Evolutionary conservation across 768 basidiomycete genomes (phyloP).

Genomic region (Trichaptum fuscoviolaceum): DNA sequence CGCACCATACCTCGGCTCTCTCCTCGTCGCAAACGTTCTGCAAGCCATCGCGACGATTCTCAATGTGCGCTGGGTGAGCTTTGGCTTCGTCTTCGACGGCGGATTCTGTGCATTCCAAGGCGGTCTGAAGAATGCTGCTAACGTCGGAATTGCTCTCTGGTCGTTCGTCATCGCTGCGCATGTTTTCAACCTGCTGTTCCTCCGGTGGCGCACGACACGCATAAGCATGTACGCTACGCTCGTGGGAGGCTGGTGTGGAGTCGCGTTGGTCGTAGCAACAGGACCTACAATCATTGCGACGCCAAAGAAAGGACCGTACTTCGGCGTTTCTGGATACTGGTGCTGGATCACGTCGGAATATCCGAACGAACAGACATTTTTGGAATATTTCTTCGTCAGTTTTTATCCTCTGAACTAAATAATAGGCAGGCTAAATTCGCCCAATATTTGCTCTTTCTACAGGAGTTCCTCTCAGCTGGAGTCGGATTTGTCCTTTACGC

Average conservation of each 20-base stretch:
- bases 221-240: constrained; percentile 24
- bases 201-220: constrained; percentile 24
- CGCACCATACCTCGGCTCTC: constrained; percentile 24
- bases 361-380: constrained; percentile 29
- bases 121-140: constrained; percentile 37
- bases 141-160: constrained; percentile 40
- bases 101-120: constrained; percentile 28
- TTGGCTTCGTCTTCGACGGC: constrained; percentile 21
- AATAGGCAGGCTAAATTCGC: neutral
- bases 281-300: constrained; percentile 34
- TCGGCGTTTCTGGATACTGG: constrained; percentile 41
- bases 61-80: constrained; percentile 24
- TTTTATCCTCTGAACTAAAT: neutral
- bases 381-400: constrained; percentile 43
- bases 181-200: constrained; percentile 36
- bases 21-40: constrained; percentile 27
- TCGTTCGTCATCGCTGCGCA: constrained; percentile 28
- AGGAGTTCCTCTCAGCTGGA: constrained; percentile 31
- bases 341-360: constrained; percentile 40
- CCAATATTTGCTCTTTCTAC: neutral
- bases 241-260: constrained; percentile 29
- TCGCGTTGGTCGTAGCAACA: constrained; percentile 28
- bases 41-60: constrained; percentile 29
- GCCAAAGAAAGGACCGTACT: constrained; percentile 33
- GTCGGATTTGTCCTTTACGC: constrained; percentile 30